Evolutionary conservation across 257 asterid genomes (phyloP).

Genomic region (Petunia secreta): DNA sequence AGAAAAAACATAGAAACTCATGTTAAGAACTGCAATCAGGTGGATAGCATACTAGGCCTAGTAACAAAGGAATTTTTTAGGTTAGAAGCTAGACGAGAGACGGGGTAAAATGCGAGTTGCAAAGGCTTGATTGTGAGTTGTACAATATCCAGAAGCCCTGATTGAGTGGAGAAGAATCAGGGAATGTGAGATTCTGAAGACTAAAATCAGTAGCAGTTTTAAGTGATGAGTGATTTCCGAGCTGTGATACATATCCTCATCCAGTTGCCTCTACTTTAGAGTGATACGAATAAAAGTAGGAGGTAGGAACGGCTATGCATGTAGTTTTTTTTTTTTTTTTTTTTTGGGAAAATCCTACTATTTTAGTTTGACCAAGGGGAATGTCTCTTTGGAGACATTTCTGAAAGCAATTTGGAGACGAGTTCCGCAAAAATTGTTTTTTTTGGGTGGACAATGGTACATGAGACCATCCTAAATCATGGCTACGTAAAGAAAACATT

Average conservation of each 20-base stretch:
- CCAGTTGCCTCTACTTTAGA: not conserved
- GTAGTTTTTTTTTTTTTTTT: not conserved
- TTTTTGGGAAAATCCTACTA: not conserved
- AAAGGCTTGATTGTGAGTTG: not conserved
- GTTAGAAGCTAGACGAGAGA: not conserved
- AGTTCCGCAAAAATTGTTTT: not conserved
- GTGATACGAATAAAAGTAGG: not conserved
- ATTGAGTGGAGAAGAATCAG: not conserved
- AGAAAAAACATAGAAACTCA: not conserved
- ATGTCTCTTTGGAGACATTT: not conserved
- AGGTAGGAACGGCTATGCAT: not conserved
- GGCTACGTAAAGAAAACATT: not conserved
- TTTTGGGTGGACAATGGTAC: not conserved
- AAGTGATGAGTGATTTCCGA: not conserved
- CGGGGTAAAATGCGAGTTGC: not conserved
- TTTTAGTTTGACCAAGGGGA: constrained; percentile 1
- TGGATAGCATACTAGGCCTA: constrained; percentile 8
- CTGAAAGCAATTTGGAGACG: not conserved
- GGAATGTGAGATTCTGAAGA: not conserved
- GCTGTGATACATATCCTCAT: not conserved
- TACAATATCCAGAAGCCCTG: not conserved
- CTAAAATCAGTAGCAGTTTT: constrained; percentile 17
- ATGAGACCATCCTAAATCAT: not conserved
- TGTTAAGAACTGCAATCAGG: not conserved
- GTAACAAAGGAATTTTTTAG: not conserved